These are phyloP conservation scores for Fusarium avenaceum DNA, from an alignment of 2,329 filamentous ascomycete genomes.

Conservation along the genomic window DNA sequence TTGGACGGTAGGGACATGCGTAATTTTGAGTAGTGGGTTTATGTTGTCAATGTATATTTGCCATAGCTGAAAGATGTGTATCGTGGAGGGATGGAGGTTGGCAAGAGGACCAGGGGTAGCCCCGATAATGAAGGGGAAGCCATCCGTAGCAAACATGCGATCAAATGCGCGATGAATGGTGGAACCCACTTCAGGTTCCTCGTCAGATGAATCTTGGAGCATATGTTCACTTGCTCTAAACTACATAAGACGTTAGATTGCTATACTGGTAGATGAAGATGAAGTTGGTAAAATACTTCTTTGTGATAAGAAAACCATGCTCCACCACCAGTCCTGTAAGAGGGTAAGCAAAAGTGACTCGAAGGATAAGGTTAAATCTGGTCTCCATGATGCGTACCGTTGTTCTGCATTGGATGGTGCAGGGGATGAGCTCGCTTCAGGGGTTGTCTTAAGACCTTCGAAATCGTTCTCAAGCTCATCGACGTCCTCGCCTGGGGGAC, in stretches of 20 bases:
- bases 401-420: conserved; percentile 48
- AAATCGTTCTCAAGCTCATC: conserved; percentile 70
- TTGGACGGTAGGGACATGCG: conserved; percentile 75
- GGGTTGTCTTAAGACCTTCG: conserved; percentile 66
- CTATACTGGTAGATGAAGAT: background rate
- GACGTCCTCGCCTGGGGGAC: conserved; percentile 61
- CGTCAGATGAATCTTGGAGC: conserved; percentile 68
- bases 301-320: conserved; percentile 66
- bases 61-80: conserved; percentile 75
- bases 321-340: conserved; percentile 35
- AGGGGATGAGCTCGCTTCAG: conserved; percentile 59
- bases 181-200: conserved; percentile 67
- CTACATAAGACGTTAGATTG: conserved; percentile 51
- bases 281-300: conserved; percentile 57
- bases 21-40: conserved; percentile 76
- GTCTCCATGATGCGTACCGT: conserved; percentile 42
- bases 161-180: conserved; percentile 71
- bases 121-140: conserved; percentile 70
- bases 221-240: conserved; percentile 65
- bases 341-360: conserved; percentile 23
- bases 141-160: conserved; percentile 69
- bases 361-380: background rate
- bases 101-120: conserved; percentile 60
- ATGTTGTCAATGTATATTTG: conserved; percentile 78
- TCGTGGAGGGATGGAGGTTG: conserved; percentile 65